Percentiles rank a stretch among this genome's conserved stretches.
These are phyloP conservation scores for Penicillium brevicompactum DNA, from an alignment of 2,329 filamentous ascomycete species.

Conservation along the genomic window DNA sequence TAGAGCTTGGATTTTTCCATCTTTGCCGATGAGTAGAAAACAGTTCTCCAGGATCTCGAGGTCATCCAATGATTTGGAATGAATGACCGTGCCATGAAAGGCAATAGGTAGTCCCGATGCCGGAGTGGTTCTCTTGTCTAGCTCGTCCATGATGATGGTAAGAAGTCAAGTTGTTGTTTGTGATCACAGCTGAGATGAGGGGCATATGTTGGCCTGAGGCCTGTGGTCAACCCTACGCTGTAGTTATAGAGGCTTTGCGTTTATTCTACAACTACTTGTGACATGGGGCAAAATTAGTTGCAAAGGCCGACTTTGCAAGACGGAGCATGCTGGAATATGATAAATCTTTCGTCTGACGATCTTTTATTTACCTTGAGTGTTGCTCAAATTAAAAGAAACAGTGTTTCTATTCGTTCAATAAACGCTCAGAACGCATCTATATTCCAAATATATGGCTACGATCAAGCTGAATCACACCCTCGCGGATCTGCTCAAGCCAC, in stretches of 20 bases:
- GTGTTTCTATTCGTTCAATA: no score
- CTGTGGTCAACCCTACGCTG: neutral
- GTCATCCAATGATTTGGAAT: slow-evolving; percentile 24
- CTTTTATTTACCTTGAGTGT: no score
- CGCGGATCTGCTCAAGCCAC: neutral
- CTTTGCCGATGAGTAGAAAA: slow-evolving; percentile 32
- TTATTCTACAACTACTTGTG: neutral
- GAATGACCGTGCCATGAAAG: slow-evolving; percentile 40
- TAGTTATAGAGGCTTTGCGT: no score
- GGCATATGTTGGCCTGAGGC: neutral
- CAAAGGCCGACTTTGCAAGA: no score
- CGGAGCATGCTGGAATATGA: no score
- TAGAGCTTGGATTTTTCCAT: slow-evolving; percentile 35
- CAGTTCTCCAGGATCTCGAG: slow-evolving; percentile 36
- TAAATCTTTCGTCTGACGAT: neutral
- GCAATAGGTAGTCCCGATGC: slow-evolving; percentile 28
- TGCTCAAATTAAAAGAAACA: neutral
- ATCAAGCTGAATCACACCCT: neutral
- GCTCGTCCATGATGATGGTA: slow-evolving; percentile 5
- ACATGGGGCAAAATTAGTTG: no score
- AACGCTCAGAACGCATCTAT: neutral
- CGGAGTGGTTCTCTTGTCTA: slow-evolving; percentile 10
- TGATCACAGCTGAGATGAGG: neutral
- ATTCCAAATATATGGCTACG: neutral
- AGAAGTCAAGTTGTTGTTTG: neutral